Conservation (phyloP, 768 basidiomycete species). For the Leccinellum rugosiceps region DNA sequence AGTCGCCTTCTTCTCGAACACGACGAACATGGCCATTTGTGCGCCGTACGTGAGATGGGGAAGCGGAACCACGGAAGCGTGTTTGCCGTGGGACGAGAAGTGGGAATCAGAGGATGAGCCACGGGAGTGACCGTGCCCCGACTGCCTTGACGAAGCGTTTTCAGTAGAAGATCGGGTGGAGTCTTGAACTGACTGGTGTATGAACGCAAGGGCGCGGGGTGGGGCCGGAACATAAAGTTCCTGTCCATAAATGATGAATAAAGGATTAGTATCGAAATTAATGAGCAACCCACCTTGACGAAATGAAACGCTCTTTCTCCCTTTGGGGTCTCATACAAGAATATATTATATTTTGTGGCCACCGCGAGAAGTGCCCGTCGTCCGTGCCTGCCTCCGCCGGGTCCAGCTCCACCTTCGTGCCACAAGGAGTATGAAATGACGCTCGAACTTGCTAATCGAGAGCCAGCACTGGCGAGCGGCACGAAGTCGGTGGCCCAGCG, state of each 20-base stretch:
- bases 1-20: conserved; percentile 87
- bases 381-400: conserved; percentile 43
- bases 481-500: conserved; percentile 89
- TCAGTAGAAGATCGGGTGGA: conserved; percentile 44
- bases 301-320: conserved; percentile 82
- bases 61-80: conserved; percentile 29
- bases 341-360: conserved; percentile 67
- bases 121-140: conserved; percentile 38
- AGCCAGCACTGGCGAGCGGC: conserved; percentile 66
- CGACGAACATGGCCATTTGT: conserved; percentile 75
- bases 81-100: conserved; percentile 26
- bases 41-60: conserved; percentile 52
- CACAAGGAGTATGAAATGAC: conserved; percentile 69
- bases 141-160: conserved; percentile 24
- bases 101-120: conserved; percentile 40
- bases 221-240: conserved; percentile 80
- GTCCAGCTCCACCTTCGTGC: conserved; percentile 50
- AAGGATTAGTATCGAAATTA: background rate
- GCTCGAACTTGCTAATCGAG: conserved; percentile 54
- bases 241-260: conserved; percentile 35
- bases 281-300: conserved; percentile 50
- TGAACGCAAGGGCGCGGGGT: conserved; percentile 65
- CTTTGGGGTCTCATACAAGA: conserved; percentile 78
- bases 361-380: conserved; percentile 63
- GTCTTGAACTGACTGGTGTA: conserved; percentile 64